These are phyloP conservation scores for Alternaria dauci DNA, from an alignment of 2,329 filamentous ascomycete species.

Conservation along the genomic window DNA sequence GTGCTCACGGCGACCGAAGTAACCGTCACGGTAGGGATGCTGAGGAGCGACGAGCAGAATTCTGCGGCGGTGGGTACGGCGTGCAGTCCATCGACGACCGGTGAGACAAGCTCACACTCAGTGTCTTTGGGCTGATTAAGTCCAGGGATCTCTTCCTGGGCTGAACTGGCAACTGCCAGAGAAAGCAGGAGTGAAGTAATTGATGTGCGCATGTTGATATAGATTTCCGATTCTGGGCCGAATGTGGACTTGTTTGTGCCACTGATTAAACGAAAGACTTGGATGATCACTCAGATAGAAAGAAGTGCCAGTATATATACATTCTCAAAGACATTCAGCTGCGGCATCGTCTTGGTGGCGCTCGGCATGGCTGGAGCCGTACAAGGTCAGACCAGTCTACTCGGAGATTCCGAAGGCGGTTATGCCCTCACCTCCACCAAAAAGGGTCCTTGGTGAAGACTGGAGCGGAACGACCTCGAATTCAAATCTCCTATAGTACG, in stretches of 20 bases:
- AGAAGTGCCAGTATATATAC: neutral
- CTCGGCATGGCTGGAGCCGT: neutral
- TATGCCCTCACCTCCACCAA: neutral
- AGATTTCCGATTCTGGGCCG: constrained; percentile 1
- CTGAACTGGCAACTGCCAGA: constrained; percentile 1
- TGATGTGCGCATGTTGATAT: neutral
- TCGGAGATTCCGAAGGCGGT: neutral
- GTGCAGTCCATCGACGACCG: neutral
- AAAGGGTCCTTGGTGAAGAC: neutral
- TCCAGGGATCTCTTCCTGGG: neutral
- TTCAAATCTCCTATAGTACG: neutral
- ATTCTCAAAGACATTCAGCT: too few relatives aligned
- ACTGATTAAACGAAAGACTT: neutral
- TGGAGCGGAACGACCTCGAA: neutral
- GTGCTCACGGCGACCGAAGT: neutral
- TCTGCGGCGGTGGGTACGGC: neutral
- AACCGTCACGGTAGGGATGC: neutral
- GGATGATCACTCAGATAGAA: neutral
- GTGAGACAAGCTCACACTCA: neutral
- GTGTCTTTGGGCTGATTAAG: neutral
- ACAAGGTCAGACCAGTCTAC: neutral
- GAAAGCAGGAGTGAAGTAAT: constrained; percentile 4
- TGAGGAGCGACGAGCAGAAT: constrained; percentile 4
- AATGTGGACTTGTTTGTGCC: neutral
- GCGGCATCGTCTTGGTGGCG: neutral